These are phyloP conservation scores for Phytophthora colocasiae DNA, from an alignment of 352 stramenopile species.

Conservation along the genomic window DNA sequence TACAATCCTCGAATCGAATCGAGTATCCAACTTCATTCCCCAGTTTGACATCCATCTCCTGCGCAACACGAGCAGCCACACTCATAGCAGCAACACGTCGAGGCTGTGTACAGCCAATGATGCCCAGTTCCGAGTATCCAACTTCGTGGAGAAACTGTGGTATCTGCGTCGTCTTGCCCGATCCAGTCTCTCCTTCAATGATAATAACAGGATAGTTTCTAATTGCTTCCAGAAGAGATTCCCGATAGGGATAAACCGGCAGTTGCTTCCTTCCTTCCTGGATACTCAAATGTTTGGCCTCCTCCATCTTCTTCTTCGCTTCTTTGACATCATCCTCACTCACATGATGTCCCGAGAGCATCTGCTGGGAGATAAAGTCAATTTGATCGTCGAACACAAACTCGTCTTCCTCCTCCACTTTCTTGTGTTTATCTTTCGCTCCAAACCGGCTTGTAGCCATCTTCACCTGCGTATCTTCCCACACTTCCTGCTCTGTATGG, in stretches of 20 bases:
- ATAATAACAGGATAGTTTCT: slow-evolving; percentile 93
- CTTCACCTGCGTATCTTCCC: slow-evolving; percentile 97
- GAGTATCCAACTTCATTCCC: slow-evolving; percentile 98
- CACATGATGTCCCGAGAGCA: slow-evolving; percentile 88
- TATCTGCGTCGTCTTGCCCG: slow-evolving; percentile 99
- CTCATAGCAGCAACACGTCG: slow-evolving; percentile 99
- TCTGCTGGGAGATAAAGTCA: slow-evolving; percentile 97
- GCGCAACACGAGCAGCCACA: slow-evolving; percentile 97
- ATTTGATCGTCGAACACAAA: slow-evolving; percentile 99
- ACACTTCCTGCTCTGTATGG: slow-evolving; percentile 98
- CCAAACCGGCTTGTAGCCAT: slow-evolving; percentile 78
- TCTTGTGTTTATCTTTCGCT: slow-evolving; percentile 72
- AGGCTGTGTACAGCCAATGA: slow-evolving; percentile 95
- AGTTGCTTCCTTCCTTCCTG: slow-evolving; percentile 95
- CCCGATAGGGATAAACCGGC: slow-evolving; percentile 98
- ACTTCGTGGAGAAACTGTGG: slow-evolving; percentile 98
- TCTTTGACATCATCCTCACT: slow-evolving; percentile 82
- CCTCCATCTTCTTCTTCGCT: slow-evolving; percentile 73
- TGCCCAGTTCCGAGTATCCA: slow-evolving; percentile 97
- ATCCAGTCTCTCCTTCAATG: slow-evolving; percentile 94
- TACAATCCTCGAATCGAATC: slow-evolving; percentile 99
- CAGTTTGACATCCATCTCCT: slow-evolving; percentile 98
- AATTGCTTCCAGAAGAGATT: slow-evolving; percentile 98
- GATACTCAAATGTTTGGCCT: slow-evolving; percentile 94
- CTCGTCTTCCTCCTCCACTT: slow-evolving; percentile 91